Conservation (phyloP, 495 filamentous ascomycete genomes). For the Mycothermus thermophilus region DNA sequence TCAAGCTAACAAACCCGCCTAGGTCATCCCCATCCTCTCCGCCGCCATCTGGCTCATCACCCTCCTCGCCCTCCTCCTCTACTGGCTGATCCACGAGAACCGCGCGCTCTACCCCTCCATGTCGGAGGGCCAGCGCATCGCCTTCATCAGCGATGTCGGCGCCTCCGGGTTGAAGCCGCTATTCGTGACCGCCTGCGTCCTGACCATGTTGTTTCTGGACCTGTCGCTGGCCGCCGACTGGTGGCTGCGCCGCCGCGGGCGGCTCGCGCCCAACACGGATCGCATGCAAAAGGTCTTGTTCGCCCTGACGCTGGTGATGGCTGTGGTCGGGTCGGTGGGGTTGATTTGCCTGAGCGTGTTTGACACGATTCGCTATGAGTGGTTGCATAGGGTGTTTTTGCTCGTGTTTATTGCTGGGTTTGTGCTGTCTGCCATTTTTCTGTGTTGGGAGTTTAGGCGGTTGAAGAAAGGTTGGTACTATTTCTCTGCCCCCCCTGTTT, state of each 20-base stretch:
- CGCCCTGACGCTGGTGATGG: conserved; percentile 53
- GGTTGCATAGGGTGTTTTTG: conserved; percentile 63
- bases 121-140: conserved; percentile 50
- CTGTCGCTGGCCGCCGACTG: conserved; percentile 68
- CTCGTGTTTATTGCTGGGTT: conserved; percentile 76
- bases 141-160: conserved; percentile 83
- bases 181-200: conserved; percentile 65
- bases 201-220: conserved; percentile 77
- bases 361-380: conserved; percentile 54
- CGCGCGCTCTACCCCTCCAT: conserved; percentile 52
- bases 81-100: conserved; percentile 50
- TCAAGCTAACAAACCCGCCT: conserved; percentile 36
- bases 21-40: conserved; percentile 72
- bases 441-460: conserved; percentile 77
- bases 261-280: conserved; percentile 56
- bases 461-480: conserved; percentile 57
- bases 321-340: conserved; percentile 60
- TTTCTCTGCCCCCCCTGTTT: conserved; percentile 2
- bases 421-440: conserved; percentile 65
- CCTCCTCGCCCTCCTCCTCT: conserved; percentile 34
- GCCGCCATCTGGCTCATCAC: conserved; percentile 66
- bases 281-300: conserved; percentile 55
- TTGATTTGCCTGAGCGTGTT: conserved; percentile 75
- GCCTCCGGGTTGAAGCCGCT: conserved; percentile 56
- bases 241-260: conserved; percentile 64